These are phyloP conservation scores for Penicillium expansum DNA, from an alignment of 2,329 filamentous ascomycete species.

Conservation along the genomic window DNA sequence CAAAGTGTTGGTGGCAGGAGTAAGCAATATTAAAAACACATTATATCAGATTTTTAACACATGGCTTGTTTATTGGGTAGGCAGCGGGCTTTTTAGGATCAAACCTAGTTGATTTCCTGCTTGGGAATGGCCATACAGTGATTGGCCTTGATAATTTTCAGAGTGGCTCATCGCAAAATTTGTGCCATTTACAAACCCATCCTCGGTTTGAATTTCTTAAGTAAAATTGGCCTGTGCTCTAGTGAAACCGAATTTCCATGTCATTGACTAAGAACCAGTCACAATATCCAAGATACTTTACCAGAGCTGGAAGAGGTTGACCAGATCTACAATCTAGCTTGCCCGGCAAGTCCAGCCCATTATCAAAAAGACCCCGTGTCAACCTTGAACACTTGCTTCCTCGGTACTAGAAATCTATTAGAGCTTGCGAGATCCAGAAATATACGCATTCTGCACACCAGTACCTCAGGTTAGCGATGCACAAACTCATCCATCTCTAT, in stretches of 20 bases:
- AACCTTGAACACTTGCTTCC: slow-evolving; percentile 32
- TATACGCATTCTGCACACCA: slow-evolving; percentile 30
- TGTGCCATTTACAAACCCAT: slow-evolving; percentile 10
- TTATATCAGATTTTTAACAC: background rate
- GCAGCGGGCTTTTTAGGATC: slow-evolving; percentile 20
- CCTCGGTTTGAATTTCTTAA: slow-evolving; percentile 10
- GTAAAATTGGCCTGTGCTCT: background rate
- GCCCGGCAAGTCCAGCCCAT: slow-evolving; percentile 33
- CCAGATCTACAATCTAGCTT: slow-evolving; percentile 36
- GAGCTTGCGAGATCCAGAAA: slow-evolving; percentile 29
- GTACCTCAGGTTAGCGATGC: slow-evolving; percentile 27
- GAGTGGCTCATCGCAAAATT: slow-evolving; percentile 12
- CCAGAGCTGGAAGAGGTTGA: slow-evolving; percentile 18
- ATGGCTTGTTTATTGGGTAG: background rate
- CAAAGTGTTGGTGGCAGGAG: background rate
- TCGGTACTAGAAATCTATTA: slow-evolving; percentile 34
- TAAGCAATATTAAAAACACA: background rate
- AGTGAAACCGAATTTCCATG: background rate
- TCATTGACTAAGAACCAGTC: slow-evolving; percentile 1
- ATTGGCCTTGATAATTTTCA: slow-evolving; percentile 18
- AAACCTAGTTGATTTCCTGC: slow-evolving; percentile 17
- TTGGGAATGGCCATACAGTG: slow-evolving; percentile 12
- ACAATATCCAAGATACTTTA: slow-evolving; percentile 13
- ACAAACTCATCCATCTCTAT: background rate
- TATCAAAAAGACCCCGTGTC: slow-evolving; percentile 33